Evolutionary conservation across 2,329 filamentous ascomycete genomes (phyloP), one percentile per base, ranked within the genome.

Genomic region (Boeremia exigua): DNA sequence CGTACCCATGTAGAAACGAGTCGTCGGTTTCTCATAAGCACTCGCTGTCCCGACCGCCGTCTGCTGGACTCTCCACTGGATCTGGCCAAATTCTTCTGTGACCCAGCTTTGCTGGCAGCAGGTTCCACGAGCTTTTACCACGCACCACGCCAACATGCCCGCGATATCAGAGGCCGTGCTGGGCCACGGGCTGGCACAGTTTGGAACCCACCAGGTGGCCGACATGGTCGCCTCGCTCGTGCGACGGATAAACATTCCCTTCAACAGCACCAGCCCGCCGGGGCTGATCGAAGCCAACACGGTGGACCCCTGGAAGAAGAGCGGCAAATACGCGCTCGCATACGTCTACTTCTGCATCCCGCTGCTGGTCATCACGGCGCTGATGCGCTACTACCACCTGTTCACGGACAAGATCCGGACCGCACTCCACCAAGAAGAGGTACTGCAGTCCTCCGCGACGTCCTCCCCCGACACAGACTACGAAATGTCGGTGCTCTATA

Each of bases 331-430:
- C 78, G 92, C 84, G 2, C 78, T 91, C 47, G 91, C 89, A 54
- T 96, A 92, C 87, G 91, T 94, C 12, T 96, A 96, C 76, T 96
- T 96, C 69, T 87, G 89, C 48, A 75, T 96, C 44, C 86, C 88
- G 46, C 75, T 97, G 56, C 82, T 93, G 61, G 82, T 84, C 27
- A 68, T 86, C 49, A 87, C 93, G 4, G 78, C 89, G 10, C 68
- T 88, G 10, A 81, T 94, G 71, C 87, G 92, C 63, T 82, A 90
- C 71, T 96, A 93, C 82, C 90, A 96, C 75, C 88, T 89, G 65
- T 96, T 92, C 88, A 92, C 93, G 66, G 93, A 97, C 80, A 96
- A 95, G 79, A 91, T 96, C 63, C 86, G 93, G 63, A 90, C 93
- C 64, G 93, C 92, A 60, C 86, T 95, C 57, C 91, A 95, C 79